A percentile compares a stretch with the other conserved stretches of the same genome.
Evolutionary conservation across 2,329 filamentous ascomycete genomes (phyloP).

Genomic region (Cucurbitaria berberidis): DNA sequence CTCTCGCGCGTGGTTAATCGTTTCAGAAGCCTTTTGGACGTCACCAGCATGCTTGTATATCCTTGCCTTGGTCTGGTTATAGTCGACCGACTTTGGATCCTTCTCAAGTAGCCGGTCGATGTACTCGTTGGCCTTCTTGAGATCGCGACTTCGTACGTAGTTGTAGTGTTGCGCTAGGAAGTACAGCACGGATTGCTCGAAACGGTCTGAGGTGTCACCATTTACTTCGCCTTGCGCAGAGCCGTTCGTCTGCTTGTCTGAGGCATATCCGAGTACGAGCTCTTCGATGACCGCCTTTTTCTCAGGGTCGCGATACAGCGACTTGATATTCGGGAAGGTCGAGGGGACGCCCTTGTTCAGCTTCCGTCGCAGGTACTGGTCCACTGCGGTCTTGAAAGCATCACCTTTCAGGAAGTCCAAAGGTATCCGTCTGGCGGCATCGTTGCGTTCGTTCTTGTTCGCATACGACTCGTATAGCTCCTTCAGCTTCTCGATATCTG

Average conservation of each 20-base stretch:
- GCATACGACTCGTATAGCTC: constrained; percentile 83
- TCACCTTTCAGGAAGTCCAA: constrained; percentile 85
- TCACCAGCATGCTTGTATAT: constrained; percentile 93
- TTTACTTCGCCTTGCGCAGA: constrained; percentile 57
- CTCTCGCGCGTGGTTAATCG: constrained; percentile 85
- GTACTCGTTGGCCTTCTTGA: constrained; percentile 79
- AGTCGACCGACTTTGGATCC: constrained; percentile 83
- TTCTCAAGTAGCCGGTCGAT: constrained; percentile 83
- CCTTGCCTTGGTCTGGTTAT: constrained; percentile 92
- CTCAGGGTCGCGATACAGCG: constrained; percentile 77
- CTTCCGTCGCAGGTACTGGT: constrained; percentile 81
- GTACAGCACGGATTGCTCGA: constrained; percentile 82
- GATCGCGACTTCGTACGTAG: constrained; percentile 84
- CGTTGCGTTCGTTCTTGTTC: constrained; percentile 78
- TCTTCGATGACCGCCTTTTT: constrained; percentile 81
- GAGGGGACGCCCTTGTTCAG: constrained; percentile 92
- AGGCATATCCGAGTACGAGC: constrained; percentile 79
- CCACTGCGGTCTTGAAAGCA: constrained; percentile 77
- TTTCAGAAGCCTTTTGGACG: constrained; percentile 76
- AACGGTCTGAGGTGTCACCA: constrained; percentile 62
- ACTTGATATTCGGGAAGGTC: constrained; percentile 95
- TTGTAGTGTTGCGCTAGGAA: constrained; percentile 98
- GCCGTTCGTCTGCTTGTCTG: constrained; percentile 61
- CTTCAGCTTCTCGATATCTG: constrained; percentile 72
- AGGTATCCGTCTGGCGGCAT: constrained; percentile 84